Evolutionary conservation across 176 grass and related monocot species (phyloP).

Genomic region (Rhynchospora breviuscula): DNA sequence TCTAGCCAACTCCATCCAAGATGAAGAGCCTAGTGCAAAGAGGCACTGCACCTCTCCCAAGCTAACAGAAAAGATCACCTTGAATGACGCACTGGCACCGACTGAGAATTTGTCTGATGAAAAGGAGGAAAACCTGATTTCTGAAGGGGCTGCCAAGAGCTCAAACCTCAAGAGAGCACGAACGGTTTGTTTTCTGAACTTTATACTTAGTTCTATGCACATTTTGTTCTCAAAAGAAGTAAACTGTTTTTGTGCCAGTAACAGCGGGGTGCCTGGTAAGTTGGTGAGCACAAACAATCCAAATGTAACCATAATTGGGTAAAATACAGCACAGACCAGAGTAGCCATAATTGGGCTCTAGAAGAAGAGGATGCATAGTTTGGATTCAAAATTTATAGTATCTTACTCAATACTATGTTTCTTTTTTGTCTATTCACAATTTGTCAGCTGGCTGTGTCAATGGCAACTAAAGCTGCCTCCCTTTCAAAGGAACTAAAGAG

Average conservation of each 20-base stretch:
- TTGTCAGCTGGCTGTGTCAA: slow-evolving; percentile 64
- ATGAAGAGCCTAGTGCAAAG: slow-evolving; percentile 38
- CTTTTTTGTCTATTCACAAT: background rate
- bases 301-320: background rate
- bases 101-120: background rate
- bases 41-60: slow-evolving; percentile 28
- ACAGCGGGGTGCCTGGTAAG: background rate
- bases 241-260: background rate
- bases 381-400: background rate
- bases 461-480: slow-evolving; percentile 67
- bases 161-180: slow-evolving; percentile 33
- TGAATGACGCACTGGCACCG: background rate
- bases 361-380: background rate
- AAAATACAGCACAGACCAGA: background rate
- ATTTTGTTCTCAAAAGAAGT: background rate
- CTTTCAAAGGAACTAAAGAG: slow-evolving; percentile 77
- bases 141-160: slow-evolving; percentile 17
- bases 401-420: background rate
- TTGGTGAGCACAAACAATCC: background rate
- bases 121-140: slow-evolving; percentile 6
- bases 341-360: background rate
- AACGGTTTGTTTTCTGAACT: slow-evolving; percentile 19
- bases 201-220: background rate
- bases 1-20: slow-evolving; percentile 32
- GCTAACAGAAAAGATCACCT: background rate